Conservation (phyloP, 1,284 basidiomycete genomes). For the Caloboletus inedulis region DNA sequence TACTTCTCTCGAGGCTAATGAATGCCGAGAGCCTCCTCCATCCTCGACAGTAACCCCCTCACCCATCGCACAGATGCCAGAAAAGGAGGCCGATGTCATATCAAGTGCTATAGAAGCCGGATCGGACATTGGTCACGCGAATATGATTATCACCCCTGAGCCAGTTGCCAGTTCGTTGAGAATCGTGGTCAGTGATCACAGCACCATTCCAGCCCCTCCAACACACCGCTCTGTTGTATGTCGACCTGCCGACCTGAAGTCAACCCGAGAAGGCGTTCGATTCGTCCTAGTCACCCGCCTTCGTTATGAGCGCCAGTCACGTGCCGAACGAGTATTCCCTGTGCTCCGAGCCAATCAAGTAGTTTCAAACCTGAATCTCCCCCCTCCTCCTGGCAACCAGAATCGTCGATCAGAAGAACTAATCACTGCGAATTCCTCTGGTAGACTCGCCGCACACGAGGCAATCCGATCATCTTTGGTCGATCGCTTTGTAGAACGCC, state of each 20-base stretch:
- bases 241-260: slow-evolving; percentile 37
- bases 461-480: slow-evolving; percentile 47
- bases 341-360: slow-evolving; percentile 58
- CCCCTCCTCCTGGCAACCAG: slow-evolving; percentile 19
- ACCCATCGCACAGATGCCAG: slow-evolving; percentile 12
- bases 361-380: slow-evolving; percentile 33
- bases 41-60: slow-evolving; percentile 14
- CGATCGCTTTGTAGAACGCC: slow-evolving; percentile 52
- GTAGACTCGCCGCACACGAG: slow-evolving; percentile 38
- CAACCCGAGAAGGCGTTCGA: slow-evolving; percentile 56
- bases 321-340: slow-evolving; percentile 57
- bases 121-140: slow-evolving; percentile 9
- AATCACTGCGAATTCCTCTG: slow-evolving; percentile 35
- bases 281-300: slow-evolving; percentile 59
- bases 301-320: slow-evolving; percentile 55
- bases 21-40: slow-evolving; percentile 8
- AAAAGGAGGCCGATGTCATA: slow-evolving; percentile 16
- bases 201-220: slow-evolving; percentile 13
- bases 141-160: slow-evolving; percentile 11
- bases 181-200: slow-evolving; percentile 35
- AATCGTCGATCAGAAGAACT: slow-evolving; percentile 48
- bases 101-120: slow-evolving; percentile 11
- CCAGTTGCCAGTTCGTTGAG: slow-evolving; percentile 17
- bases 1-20: slow-evolving; percentile 6
- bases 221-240: slow-evolving; percentile 4